Conservation (phyloP, 179 eudicot genomes). For the Spergularia azorica region DNA sequence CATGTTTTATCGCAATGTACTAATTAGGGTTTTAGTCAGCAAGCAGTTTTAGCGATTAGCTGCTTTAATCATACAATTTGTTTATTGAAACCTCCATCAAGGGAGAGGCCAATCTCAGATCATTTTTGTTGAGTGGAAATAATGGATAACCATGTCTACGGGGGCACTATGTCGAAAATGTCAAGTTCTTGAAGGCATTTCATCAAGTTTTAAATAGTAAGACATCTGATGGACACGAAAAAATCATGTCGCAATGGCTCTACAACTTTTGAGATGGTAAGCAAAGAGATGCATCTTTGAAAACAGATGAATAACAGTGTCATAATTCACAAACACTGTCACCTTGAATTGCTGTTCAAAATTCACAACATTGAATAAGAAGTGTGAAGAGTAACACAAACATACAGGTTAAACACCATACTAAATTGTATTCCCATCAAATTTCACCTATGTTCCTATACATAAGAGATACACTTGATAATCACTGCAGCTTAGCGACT, state of each 20-base stretch:
- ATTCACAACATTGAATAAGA: not conserved
- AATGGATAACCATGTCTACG: too few species aligned
- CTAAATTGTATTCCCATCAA: constrained; percentile 8
- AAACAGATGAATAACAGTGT: too few species aligned
- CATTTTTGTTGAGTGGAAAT: not conserved
- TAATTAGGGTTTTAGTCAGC: constrained; percentile 8
- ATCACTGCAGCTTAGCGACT: constrained; percentile 26
- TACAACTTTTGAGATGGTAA: too few species aligned
- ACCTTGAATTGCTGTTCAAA: not conserved
- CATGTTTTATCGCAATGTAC: constrained; percentile 22
- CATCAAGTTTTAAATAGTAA: too few species aligned
- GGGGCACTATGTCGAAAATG: too few species aligned
- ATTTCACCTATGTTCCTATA: constrained; percentile 31
- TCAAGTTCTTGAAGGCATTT: too few species aligned
- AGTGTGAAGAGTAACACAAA: constrained; percentile 2
- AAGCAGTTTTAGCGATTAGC: constrained; percentile 1
- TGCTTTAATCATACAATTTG: constrained; percentile 3
- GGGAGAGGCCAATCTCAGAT: not conserved
- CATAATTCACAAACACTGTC: not conserved
- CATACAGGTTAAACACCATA: constrained; percentile 9
- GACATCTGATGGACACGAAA: too few species aligned
- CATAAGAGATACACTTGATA: constrained; percentile 23
- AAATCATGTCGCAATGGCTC: too few species aligned
- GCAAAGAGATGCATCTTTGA: too few species aligned
- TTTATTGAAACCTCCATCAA: not conserved